These are phyloP conservation scores for Vickermania spadyakhi DNA, from an alignment of 208 protist species.

Conservation along the genomic window DNA sequence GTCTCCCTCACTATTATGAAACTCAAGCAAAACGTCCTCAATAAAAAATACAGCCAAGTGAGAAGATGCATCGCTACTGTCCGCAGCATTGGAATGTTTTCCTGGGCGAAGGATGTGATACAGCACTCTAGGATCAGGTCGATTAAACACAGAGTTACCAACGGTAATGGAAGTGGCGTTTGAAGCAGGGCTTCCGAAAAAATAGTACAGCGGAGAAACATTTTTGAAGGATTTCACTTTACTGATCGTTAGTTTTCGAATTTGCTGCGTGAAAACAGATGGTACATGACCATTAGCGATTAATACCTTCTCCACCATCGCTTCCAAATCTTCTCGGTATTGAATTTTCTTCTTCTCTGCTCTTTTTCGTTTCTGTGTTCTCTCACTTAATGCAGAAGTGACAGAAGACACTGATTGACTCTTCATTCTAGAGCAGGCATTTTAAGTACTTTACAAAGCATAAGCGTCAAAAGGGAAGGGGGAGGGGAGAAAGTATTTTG, in stretches of 20 bases:
- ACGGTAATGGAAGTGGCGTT: constrained; percentile 3
- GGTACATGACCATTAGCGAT: not conserved
- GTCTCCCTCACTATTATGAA: constrained; percentile 1
- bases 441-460: no score
- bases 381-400: not conserved
- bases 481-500: no score
- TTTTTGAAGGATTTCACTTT: constrained; percentile 1
- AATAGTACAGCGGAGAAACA: not conserved
- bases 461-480: no score
- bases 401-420: no score
- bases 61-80: constrained; percentile 44
- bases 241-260: not conserved
- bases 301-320: not conserved
- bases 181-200: not conserved
- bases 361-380: not conserved
- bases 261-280: not conserved
- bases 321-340: not conserved
- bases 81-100: constrained; percentile 10
- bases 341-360: not conserved
- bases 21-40: constrained; percentile 30
- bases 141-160: constrained; percentile 27
- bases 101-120: constrained; percentile 49
- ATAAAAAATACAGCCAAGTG: constrained; percentile 68
- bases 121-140: constrained; percentile 54
- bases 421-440: no score